These are phyloP conservation scores for Chaetoceros muelleri DNA, from an alignment of 108 stramenopile species.

Conservation along the genomic window DNA sequence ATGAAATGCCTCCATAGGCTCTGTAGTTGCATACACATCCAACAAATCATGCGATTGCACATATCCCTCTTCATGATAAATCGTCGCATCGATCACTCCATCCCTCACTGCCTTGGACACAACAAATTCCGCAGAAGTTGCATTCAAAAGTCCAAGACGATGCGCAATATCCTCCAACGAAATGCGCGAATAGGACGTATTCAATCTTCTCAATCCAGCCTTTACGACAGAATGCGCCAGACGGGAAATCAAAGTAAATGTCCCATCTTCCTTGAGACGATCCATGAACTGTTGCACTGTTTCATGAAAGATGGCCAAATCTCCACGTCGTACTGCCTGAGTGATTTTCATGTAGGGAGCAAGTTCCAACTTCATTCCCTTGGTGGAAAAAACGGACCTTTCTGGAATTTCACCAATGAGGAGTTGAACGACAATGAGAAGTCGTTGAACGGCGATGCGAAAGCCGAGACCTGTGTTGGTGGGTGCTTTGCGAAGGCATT, in stretches of 20 bases:
- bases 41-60: conserved; percentile 86
- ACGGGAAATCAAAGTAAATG: conserved; percentile 86
- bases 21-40: conserved; percentile 94
- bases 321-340: conserved; percentile 92
- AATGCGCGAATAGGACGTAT: conserved; percentile 79
- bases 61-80: conserved; percentile 90
- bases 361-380: conserved; percentile 71
- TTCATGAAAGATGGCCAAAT: conserved; percentile 75
- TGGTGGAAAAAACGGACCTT: conserved; percentile 55
- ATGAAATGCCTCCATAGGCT: conserved; percentile 97
- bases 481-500: conserved; percentile 93
- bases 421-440: conserved; percentile 84
- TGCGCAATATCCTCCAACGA: conserved; percentile 88
- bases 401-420: conserved; percentile 98
- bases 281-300: conserved; percentile 58
- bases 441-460: conserved; percentile 74
- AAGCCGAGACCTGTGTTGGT: conserved; percentile 89
- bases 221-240: conserved; percentile 96
- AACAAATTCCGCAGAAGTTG: conserved; percentile 89
- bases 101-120: conserved; percentile 97
- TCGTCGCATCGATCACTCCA: conserved; percentile 97
- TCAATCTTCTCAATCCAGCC: conserved; percentile 92
- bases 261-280: conserved; percentile 74
- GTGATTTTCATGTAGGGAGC: conserved; percentile 88
- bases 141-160: conserved; percentile 75